These are phyloP conservation scores for Penium margaritaceum DNA, from an alignment of 139 green algal genomes.

Conservation along the genomic window DNA sequence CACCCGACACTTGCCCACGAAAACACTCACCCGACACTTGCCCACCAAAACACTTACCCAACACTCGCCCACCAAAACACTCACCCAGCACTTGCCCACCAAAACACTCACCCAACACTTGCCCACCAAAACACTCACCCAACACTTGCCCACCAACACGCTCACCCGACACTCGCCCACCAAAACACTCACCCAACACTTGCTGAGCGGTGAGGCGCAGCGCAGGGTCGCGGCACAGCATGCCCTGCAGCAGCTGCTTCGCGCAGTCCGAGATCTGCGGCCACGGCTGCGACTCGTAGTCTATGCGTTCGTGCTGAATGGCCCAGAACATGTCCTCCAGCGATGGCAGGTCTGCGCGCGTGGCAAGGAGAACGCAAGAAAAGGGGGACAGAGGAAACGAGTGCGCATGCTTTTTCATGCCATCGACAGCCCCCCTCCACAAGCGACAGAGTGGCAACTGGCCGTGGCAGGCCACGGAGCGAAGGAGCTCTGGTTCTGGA, in stretches of 20 bases:
- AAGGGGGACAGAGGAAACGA: too few relatives aligned
- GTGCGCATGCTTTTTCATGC: too few relatives aligned
- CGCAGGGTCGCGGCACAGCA: slow-evolving; percentile 65
- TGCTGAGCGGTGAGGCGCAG: slow-evolving; percentile 65
- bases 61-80: neutral
- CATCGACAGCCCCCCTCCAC: too few relatives aligned
- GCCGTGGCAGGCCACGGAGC: too few relatives aligned
- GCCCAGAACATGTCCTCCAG: slow-evolving; percentile 75
- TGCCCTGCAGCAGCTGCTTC: slow-evolving; percentile 51
- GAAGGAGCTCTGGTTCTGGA: too few relatives aligned
- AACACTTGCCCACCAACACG: neutral
- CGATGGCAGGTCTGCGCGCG: slow-evolving; percentile 76
- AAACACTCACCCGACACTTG: too few relatives aligned
- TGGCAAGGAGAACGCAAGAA: too few relatives aligned
- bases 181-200: slow-evolving; percentile 58
- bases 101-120: neutral
- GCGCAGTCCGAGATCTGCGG: slow-evolving; percentile 58
- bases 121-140: neutral
- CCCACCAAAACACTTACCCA: too few relatives aligned
- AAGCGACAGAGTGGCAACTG: too few relatives aligned
- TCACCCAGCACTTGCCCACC: neutral
- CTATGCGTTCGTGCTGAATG: slow-evolving; percentile 60
- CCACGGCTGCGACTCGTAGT: slow-evolving; percentile 69
- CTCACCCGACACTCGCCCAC: neutral
- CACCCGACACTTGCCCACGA: too few relatives aligned